Conservation (phyloP, 1,284 basidiomycete species). For the Irpex rosettiformis region DNA sequence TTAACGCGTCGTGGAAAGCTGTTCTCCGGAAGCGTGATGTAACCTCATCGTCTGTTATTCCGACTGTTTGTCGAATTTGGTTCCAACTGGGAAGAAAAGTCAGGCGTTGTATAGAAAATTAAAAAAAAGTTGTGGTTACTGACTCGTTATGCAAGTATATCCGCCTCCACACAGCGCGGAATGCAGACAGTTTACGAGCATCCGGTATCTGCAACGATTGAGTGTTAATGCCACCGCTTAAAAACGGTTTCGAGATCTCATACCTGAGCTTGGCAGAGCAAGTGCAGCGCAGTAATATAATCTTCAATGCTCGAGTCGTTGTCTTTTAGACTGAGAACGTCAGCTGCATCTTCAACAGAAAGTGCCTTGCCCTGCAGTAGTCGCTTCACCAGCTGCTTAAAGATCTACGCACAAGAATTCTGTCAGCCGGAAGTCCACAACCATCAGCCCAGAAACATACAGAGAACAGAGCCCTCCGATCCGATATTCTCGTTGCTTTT, state of each 20-base stretch:
- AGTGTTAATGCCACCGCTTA: not conserved
- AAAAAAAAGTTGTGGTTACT: too few relatives aligned
- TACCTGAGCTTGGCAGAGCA: conserved; percentile 56
- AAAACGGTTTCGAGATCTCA: conserved; percentile 15
- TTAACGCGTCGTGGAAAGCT: conserved; percentile 64
- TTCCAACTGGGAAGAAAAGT: conserved; percentile 57
- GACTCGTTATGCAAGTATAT: conserved; percentile 90
- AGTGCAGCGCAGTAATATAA: conserved; percentile 61
- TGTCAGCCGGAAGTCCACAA: not conserved
- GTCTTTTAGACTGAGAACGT: conserved; percentile 71
- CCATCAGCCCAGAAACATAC: conserved; percentile 30
- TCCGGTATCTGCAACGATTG: conserved; percentile 50
- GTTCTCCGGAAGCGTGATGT: conserved; percentile 63
- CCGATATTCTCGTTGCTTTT: conserved; percentile 46
- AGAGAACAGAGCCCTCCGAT: conserved; percentile 40
- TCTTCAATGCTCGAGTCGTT: conserved; percentile 51
- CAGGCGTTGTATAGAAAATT: not conserved
- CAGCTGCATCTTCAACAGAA: conserved; percentile 65
- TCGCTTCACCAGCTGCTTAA: conserved; percentile 62
- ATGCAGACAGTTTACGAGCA: conserved; percentile 62
- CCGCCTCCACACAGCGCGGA: conserved; percentile 80
- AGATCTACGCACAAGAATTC: conserved; percentile 40
- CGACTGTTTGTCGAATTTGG: conserved; percentile 59
- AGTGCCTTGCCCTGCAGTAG: conserved; percentile 67
- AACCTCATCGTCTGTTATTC: conserved; percentile 69